Conservation (phyloP, 805 yeast species). For the Saccharomycopsis capsularis region DNA sequence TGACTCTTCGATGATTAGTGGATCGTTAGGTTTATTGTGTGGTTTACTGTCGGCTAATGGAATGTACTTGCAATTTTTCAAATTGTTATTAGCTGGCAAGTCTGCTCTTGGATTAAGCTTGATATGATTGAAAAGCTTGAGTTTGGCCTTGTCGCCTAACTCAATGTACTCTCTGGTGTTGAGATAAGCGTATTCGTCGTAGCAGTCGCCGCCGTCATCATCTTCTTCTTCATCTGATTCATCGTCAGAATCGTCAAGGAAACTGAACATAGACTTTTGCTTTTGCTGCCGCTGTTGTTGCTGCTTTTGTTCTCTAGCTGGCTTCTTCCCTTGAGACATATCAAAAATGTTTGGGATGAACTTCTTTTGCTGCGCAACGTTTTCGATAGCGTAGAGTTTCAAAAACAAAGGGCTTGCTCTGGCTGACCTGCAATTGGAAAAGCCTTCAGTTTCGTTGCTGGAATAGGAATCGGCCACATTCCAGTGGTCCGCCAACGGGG, state of each 20-base stretch:
- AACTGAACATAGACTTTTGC: background rate
- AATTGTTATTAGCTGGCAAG: conserved; percentile 6
- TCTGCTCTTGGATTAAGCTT: conserved; percentile 20
- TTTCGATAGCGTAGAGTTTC: conserved; percentile 21
- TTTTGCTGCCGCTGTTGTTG: background rate
- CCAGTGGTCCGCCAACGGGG: conserved; percentile 19
- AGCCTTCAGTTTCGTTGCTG: background rate
- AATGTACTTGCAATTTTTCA: conserved; percentile 12
- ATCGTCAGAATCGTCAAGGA: background rate
- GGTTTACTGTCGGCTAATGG: background rate
- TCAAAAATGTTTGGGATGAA: conserved; percentile 21
- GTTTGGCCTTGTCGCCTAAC: conserved; percentile 18
- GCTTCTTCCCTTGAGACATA: background rate
- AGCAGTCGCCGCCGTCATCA: conserved; percentile 4
- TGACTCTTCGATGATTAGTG: background rate
- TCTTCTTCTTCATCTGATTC: conserved; percentile 5
- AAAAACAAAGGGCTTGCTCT: conserved; percentile 19
- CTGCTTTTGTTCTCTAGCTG: background rate
- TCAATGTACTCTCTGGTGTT: conserved; percentile 4
- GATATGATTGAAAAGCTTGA: conserved; percentile 18
- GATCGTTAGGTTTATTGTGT: background rate
- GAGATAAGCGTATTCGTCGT: conserved; percentile 7
- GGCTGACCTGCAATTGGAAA: conserved; percentile 10
- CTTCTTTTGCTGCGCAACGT: conserved; percentile 11
- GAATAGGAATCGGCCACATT: conserved; percentile 7